Conservation (phyloP, 371 early-diverging fungal species). For the Gilbertella persicaria region DNA sequence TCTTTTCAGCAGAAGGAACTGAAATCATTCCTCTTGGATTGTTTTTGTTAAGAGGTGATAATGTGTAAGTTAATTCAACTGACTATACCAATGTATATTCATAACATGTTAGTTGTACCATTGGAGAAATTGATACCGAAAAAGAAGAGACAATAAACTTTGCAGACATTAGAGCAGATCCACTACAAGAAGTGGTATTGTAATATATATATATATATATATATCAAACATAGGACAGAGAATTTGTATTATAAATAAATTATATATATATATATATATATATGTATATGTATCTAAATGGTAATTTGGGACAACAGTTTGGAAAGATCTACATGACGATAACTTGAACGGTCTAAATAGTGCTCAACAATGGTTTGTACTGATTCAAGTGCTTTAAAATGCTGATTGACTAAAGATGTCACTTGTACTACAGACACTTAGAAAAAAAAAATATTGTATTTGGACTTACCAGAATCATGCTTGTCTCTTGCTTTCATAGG, state of each 20-base stretch:
- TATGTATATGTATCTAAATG: too few relatives aligned
- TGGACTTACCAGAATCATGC: not conserved
- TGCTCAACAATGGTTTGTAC: slow-evolving; percentile 51
- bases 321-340: slow-evolving; percentile 64
- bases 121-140: slow-evolving; percentile 53
- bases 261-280: slow-evolving; percentile 1
- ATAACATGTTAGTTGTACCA: slow-evolving; percentile 32
- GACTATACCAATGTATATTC: too few relatives aligned
- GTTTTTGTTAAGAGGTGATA: slow-evolving; percentile 81
- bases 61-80: slow-evolving; percentile 54
- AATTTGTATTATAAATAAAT: slow-evolving; percentile 1
- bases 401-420: slow-evolving; percentile 26
- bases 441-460: slow-evolving; percentile 1
- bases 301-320: slow-evolving; percentile 42
- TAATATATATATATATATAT: slow-evolving; percentile 7
- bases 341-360: slow-evolving; percentile 63
- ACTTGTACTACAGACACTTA: slow-evolving; percentile 17
- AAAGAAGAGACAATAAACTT: slow-evolving; percentile 45
- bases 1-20: slow-evolving; percentile 74
- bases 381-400: slow-evolving; percentile 21
- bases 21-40: slow-evolving; percentile 74
- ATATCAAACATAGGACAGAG: too few relatives aligned
- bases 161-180: slow-evolving; percentile 49
- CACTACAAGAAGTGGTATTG: slow-evolving; percentile 25
- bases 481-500: slow-evolving; percentile 34